Evolutionary conservation across 495 filamentous ascomycete species (phyloP), one percentile per base, ranked within the genome.

Genomic region (Penicillium robsamsonii): DNA sequence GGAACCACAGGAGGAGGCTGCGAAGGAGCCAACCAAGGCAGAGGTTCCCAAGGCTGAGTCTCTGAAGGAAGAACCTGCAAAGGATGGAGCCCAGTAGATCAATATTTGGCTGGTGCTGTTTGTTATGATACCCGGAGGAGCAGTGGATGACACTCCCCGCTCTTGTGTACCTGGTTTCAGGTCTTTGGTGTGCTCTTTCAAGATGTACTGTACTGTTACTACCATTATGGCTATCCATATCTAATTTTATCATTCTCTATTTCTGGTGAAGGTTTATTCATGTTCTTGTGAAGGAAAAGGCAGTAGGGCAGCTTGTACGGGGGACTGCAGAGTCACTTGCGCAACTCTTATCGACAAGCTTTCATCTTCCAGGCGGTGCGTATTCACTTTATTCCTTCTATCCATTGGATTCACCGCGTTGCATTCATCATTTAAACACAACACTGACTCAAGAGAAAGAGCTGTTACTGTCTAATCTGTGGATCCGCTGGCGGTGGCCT

Each of bases 91-190:
- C 58, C 66, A 72, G 64, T 74, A 64, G 62, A 56, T 33, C 31
- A 15, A 33, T 30, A 27, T 44, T 40, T 46, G 27, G 57, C 55
- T 50, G 35, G 56, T 46, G 47, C 37, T 42, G 29, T 58, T 42
- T 60, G 46, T 57, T 57, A 50, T 67, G 67, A 70, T 70, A 68
- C 67, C 67, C 65, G 55, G 53, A 59, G 62, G 58, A 68, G 51
- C 53, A 46, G 63, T 57, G 55, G 37, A 50, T 42, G 27, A 47
- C 48, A 58, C 57, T 65, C 62, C 57, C 57, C 55, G 48, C 51
- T 61, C 45, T 61, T 57, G 49, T 53, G 60, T 56, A 29, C 52
- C 18, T 60, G 31, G 18, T 44, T 50, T 49, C 40, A 50, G 46
- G 43, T 44, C 45, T 42, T 50, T 44, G 13, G 38, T 53, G 43